Evolutionary conservation across 1,284 basidiomycete species (phyloP).

Genomic region (Leccinum griseonigrum): DNA sequence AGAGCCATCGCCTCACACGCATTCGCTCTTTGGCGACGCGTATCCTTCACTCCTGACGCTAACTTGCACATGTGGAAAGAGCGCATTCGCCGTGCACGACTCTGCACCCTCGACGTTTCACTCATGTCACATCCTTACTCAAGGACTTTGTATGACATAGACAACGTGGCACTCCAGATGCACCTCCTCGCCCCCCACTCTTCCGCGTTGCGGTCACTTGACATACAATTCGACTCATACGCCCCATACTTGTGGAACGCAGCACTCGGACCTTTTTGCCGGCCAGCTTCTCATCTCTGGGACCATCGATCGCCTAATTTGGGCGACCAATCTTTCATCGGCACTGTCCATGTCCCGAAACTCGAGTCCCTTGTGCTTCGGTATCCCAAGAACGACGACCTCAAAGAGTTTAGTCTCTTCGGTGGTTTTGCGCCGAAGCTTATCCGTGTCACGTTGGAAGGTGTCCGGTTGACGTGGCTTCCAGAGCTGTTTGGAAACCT

Average conservation of each 20-base stretch:
- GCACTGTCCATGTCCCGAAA: conserved; percentile 34
- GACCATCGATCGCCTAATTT: conserved; percentile 19
- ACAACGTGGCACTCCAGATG: conserved; percentile 57
- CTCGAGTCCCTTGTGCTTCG: conserved; percentile 57
- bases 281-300: conserved; percentile 27
- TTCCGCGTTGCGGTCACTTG: conserved; percentile 56
- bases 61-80: conserved; percentile 56
- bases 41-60: conserved; percentile 42
- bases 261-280: conserved; percentile 49
- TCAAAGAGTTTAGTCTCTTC: conserved; percentile 63
- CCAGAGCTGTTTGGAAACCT: conserved; percentile 59
- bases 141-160: conserved; percentile 36
- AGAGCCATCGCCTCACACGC: conserved; percentile 54
- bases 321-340: conserved; percentile 6
- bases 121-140: conserved; percentile 36
- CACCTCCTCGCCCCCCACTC: conserved; percentile 50
- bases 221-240: conserved; percentile 53
- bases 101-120: conserved; percentile 56
- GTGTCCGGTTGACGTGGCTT: conserved; percentile 59
- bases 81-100: conserved; percentile 53
- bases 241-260: conserved; percentile 65
- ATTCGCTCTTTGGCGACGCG: conserved; percentile 57
- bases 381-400: conserved; percentile 63
- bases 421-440: conserved; percentile 58
- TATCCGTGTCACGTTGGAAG: conserved; percentile 52